phyloP scores from a whole-genome alignment of 805 yeast species.

The Pichia nanzhaoensis region DNA sequence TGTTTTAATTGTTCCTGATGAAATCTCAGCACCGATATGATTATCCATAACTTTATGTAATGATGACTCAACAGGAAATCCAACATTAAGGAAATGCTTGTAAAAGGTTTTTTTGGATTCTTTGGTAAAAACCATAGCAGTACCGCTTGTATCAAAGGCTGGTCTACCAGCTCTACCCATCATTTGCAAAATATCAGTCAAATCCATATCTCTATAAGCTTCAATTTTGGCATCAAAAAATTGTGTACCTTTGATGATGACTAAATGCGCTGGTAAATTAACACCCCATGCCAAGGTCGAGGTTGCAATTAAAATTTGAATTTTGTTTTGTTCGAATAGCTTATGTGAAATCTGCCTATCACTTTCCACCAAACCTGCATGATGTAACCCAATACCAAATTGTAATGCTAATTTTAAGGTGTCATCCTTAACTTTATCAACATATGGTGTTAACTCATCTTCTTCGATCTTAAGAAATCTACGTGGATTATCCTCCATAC shows the following conservation, averaged over 20 bases:
- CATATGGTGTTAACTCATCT: conserved; percentile 44
- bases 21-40: conserved; percentile 76
- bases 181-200: conserved; percentile 77
- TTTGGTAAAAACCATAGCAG: conserved; percentile 68
- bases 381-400: conserved; percentile 77
- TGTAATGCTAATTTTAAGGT: conserved; percentile 68
- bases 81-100: conserved; percentile 70
- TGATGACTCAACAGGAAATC: conserved; percentile 79
- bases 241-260: conserved; percentile 71
- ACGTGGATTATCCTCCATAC: conserved; percentile 70
- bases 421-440: conserved; percentile 67
- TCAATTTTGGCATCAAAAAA: conserved; percentile 58
- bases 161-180: conserved; percentile 87
- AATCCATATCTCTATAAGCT: conserved; percentile 72
- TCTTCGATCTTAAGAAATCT: conserved; percentile 64
- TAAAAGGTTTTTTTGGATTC: conserved; percentile 69
- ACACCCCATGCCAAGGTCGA: conserved; percentile 89
- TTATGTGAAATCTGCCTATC: conserved; percentile 68
- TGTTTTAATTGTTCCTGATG: conserved; percentile 58
- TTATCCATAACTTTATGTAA: conserved; percentile 70
- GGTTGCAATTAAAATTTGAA: conserved; percentile 70
- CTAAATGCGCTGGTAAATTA: conserved; percentile 73
- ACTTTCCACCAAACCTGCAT: conserved; percentile 71
- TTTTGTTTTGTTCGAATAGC: conserved; percentile 58
- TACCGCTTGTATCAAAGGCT: conserved; percentile 72